Percentiles rank a stretch among this genome's conserved stretches.
Evolutionary conservation across 2,329 filamentous ascomycete genomes (phyloP).

Genomic region (Penicillium fuscoglaucum): DNA sequence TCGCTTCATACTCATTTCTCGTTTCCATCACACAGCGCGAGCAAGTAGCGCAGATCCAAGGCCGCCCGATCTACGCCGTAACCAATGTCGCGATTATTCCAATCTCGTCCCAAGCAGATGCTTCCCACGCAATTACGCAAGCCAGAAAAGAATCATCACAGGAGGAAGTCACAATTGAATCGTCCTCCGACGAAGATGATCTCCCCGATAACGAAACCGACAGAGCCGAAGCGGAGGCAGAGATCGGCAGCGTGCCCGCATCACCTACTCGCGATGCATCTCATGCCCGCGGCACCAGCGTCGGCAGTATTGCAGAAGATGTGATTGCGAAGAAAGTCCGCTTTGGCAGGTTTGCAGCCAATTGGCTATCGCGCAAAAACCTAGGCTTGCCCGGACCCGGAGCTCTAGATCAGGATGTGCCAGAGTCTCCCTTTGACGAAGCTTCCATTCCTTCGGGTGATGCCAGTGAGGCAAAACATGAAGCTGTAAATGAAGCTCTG

Average conservation of each 20-base stretch:
- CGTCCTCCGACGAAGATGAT: conserved; percentile 27
- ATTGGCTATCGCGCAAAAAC: conserved; percentile 85
- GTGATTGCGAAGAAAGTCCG: conserved; percentile 79
- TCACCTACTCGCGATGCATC: conserved; percentile 29
- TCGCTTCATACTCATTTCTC: conserved; percentile 79
- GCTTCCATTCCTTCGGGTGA: conserved; percentile 22
- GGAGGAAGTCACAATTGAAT: conserved; percentile 39
- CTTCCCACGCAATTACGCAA: conserved; percentile 67
- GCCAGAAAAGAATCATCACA: conserved; percentile 53
- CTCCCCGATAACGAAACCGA: conserved; percentile 34
- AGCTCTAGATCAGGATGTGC: conserved; percentile 58
- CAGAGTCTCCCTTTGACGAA: conserved; percentile 25
- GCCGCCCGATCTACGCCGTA: conserved; percentile 79
- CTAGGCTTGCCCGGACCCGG: conserved; percentile 74
- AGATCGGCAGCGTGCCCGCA: conserved; percentile 29
- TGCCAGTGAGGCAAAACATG: conserved; percentile 8
- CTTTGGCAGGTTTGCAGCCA: conserved; percentile 85
- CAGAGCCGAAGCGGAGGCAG: conserved; percentile 26
- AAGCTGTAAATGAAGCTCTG: conserved; percentile 10
- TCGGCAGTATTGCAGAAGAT: conserved; percentile 74
- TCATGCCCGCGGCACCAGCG: conserved; percentile 34
- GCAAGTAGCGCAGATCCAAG: conserved; percentile 83
- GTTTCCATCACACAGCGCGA: conserved; percentile 83
- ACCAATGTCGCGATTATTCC: conserved; percentile 91
- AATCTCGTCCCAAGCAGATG: conserved; percentile 72